phyloP scores from a whole-genome alignment of 179 eudicot species.

The Nepenthes alata region DNA sequence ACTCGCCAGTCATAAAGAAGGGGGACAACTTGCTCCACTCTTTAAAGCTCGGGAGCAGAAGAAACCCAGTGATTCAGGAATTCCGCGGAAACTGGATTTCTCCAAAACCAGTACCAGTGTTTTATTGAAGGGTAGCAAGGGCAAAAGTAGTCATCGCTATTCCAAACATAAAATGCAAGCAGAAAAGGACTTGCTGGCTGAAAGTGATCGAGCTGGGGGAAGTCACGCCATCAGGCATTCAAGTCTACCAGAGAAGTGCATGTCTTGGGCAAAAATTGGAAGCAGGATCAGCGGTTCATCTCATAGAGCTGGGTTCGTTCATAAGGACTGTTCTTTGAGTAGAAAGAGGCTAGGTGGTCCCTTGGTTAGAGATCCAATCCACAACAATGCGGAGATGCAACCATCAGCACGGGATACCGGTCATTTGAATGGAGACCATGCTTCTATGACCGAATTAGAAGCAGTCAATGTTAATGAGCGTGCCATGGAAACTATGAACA shows the following conservation, averaged over 20 bases:
- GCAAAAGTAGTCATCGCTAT: slow-evolving; percentile 16
- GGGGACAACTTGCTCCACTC: slow-evolving; percentile 15
- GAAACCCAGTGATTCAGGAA: slow-evolving; percentile 23
- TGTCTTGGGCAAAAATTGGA: slow-evolving; percentile 17
- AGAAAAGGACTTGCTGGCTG: slow-evolving; percentile 16
- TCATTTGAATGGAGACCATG: slow-evolving; percentile 14
- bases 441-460: slow-evolving; percentile 12
- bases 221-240: slow-evolving; percentile 11
- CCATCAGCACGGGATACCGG: slow-evolving; percentile 9
- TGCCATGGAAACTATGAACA: slow-evolving; percentile 9
- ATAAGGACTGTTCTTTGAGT: slow-evolving; percentile 17
- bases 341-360: slow-evolving; percentile 17
- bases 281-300: slow-evolving; percentile 14
- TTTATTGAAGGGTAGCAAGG: slow-evolving; percentile 24
- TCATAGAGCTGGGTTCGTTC: slow-evolving; percentile 5
- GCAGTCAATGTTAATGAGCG: slow-evolving; percentile 10
- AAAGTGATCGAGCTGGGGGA: slow-evolving; percentile 19
- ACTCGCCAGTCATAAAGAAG: slow-evolving; percentile 8
- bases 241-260: slow-evolving; percentile 16
- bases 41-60: slow-evolving; percentile 20
- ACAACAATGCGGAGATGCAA: slow-evolving; percentile 15
- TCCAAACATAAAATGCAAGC: slow-evolving; percentile 14
- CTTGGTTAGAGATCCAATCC: slow-evolving; percentile 10
- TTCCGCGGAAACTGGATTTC: slow-evolving; percentile 29
- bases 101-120: slow-evolving; percentile 32